These are phyloP conservation scores for Gossypium herbaceum DNA, from an alignment of 345 rosid species.

Conservation along the genomic window DNA sequence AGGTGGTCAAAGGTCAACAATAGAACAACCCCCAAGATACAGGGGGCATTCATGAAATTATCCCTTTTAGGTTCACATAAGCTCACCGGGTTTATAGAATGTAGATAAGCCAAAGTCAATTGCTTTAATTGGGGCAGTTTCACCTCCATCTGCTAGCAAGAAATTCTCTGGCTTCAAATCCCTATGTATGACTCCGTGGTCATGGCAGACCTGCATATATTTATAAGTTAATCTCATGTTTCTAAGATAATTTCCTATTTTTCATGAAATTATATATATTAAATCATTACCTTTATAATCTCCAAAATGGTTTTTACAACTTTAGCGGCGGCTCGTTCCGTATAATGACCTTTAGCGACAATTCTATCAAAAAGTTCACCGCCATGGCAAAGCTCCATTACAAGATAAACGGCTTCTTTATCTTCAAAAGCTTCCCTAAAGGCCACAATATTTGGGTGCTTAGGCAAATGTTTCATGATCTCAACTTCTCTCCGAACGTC, in stretches of 20 bases:
- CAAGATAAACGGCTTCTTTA: conserved; percentile 64
- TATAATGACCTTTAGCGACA: conserved; percentile 71
- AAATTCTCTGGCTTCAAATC: conserved; percentile 93
- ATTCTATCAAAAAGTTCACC: conserved; percentile 91
- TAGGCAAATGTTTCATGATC: conserved; percentile 77
- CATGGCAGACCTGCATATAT: conserved; percentile 70
- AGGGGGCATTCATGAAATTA: background rate
- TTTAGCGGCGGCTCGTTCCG: conserved; percentile 71
- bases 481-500: conserved; percentile 91
- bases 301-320: conserved; percentile 65
- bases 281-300: conserved; percentile 53
- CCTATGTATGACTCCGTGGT: conserved; percentile 84
- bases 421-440: conserved; percentile 84
- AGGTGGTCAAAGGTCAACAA: no score
- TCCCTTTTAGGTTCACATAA: background rate
- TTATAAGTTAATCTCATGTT: background rate
- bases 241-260: no score
- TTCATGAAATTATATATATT: no score
- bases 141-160: conserved; percentile 54
- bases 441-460: conserved; percentile 68
- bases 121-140: conserved; percentile 64
- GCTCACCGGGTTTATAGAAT: conserved; percentile 62
- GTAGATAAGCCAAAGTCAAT: conserved; percentile 96
- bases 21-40: no score
- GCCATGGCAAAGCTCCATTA: conserved; percentile 90